phyloP scores from a whole-genome alignment of 192 early-diverging fungal genomes.

The Coemansia sp. region DNA sequence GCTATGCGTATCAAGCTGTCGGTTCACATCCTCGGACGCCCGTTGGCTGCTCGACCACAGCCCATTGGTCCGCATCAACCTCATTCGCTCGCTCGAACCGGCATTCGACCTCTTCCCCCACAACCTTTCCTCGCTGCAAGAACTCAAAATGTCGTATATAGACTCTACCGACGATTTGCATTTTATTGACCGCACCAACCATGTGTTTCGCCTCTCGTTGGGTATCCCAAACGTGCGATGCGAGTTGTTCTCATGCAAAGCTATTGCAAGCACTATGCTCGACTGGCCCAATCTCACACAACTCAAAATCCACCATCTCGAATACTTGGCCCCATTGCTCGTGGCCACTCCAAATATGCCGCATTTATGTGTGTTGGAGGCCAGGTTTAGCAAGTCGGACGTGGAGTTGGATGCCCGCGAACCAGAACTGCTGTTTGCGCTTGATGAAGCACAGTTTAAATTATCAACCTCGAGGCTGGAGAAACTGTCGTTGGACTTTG shows the following conservation, averaged over 20 bases:
- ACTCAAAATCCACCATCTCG: background rate
- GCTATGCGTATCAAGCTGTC: background rate
- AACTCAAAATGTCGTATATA: background rate
- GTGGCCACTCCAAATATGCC: background rate
- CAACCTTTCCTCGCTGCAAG: background rate
- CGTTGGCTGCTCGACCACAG: background rate
- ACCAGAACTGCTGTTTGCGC: background rate
- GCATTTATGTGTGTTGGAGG: background rate
- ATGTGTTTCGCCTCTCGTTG: background rate
- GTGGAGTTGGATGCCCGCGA: background rate
- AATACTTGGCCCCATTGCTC: background rate
- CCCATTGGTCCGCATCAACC: background rate
- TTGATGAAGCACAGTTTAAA: background rate
- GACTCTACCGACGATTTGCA: background rate
- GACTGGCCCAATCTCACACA: background rate
- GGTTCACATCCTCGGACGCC: background rate
- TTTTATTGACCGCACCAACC: background rate
- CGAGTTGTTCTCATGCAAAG: background rate
- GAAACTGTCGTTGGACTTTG: background rate
- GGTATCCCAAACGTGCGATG: background rate
- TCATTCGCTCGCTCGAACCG: background rate
- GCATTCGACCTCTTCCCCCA: background rate
- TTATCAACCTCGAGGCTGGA: background rate
- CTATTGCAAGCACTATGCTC: background rate
- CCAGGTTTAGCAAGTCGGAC: background rate